A percentile compares a stretch with the other conserved stretches of the same genome.
phyloP scores from a whole-genome alignment of 768 basidiomycete genomes.

The Russula olivacea region DNA sequence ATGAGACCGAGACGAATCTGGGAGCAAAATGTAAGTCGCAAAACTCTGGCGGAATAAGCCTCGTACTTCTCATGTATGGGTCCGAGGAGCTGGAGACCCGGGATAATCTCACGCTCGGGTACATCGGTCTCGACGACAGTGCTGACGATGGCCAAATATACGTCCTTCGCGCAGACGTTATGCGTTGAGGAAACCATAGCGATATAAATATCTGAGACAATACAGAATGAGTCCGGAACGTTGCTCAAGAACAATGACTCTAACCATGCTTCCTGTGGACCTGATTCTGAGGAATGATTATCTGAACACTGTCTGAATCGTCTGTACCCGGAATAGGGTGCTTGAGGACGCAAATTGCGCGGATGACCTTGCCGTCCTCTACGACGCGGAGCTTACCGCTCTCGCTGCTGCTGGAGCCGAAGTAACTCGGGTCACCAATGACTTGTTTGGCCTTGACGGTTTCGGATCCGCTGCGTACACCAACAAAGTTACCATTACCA shows the following conservation, averaged over 20 bases:
- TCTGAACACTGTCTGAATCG: constrained; percentile 89
- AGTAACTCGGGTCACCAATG: constrained; percentile 97
- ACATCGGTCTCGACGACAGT: constrained; percentile 94
- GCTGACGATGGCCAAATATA: constrained; percentile 96
- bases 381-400: constrained; percentile 81
- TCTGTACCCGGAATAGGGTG: constrained; percentile 98
- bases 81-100: constrained; percentile 87
- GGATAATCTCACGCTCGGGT: constrained; percentile 88
- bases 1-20: constrained; percentile 87
- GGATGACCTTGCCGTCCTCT: constrained; percentile 89
- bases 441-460: constrained; percentile 96
- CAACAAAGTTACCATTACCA: constrained; percentile 81
- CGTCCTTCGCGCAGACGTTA: constrained; percentile 93
- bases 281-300: constrained; percentile 99
- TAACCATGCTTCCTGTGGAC: constrained; percentile 86
- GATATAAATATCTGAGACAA: constrained; percentile 87
- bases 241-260: constrained; percentile 28
- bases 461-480: constrained; percentile 84
- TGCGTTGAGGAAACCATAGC: constrained; percentile 96
- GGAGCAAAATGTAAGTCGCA: not conserved
- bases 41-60: not conserved
- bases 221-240: constrained; percentile 8
- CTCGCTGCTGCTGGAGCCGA: constrained; percentile 68
- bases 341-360: constrained; percentile 96
- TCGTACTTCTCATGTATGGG: constrained; percentile 89